phyloP scores from a whole-genome alignment of 2,329 filamentous ascomycete genomes.

The Verticillium nubilum region DNA sequence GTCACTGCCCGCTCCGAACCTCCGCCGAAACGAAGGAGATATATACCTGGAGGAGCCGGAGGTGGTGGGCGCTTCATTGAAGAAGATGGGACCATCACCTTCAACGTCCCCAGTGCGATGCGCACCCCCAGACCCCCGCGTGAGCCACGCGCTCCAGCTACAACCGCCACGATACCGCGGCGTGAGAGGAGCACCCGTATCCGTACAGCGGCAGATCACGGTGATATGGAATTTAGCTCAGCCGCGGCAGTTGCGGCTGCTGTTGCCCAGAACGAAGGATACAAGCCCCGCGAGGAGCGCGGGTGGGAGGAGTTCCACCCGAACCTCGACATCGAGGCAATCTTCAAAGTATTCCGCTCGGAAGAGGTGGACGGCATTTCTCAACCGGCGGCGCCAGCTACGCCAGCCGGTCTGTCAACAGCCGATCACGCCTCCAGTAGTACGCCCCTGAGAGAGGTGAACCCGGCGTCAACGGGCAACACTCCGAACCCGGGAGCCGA shows the following conservation, averaged over 20 bases:
- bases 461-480: conserved; percentile 35
- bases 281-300: conserved; percentile 94
- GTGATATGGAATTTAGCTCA: conserved; percentile 71
- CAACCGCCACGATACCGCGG: conserved; percentile 37
- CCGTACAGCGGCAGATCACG: conserved; percentile 47
- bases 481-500: conserved; percentile 28
- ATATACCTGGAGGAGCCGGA: conserved; percentile 80
- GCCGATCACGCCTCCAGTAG: conserved; percentile 30
- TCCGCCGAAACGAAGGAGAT: conserved; percentile 66
- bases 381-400: conserved; percentile 30
- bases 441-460: conserved; percentile 41
- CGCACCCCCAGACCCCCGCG: conserved; percentile 22
- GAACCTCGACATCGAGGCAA: conserved; percentile 82
- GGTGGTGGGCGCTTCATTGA: conserved; percentile 83
- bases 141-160: conserved; percentile 8
- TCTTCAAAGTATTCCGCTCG: conserved; percentile 71
- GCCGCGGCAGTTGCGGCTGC: conserved; percentile 85
- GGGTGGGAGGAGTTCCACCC: conserved; percentile 98
- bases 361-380: conserved; percentile 78
- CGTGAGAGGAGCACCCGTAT: conserved; percentile 53
- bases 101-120: conserved; percentile 26
- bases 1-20: conserved; percentile 43
- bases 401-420: conserved; percentile 19
- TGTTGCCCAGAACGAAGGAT: conserved; percentile 87
- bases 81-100: conserved; percentile 58